These are phyloP conservation scores for Phallus indusiatus DNA, from an alignment of 768 basidiomycete genomes.

Conservation along the genomic window DNA sequence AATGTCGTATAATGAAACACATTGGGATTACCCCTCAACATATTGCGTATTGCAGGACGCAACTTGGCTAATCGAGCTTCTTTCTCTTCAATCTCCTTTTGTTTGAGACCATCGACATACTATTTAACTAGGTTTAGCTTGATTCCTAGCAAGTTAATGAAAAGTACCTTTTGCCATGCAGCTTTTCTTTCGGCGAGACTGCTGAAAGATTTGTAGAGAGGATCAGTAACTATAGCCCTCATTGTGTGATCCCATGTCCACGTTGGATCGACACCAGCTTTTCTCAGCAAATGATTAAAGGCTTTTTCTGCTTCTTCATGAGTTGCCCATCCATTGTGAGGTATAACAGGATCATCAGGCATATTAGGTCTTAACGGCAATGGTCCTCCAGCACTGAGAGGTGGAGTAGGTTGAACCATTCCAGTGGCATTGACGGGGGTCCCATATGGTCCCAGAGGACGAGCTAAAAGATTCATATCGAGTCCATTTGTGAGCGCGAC, in stretches of 20 bases:
- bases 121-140: conserved; percentile 19
- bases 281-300: conserved; percentile 81
- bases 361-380: conserved; percentile 70
- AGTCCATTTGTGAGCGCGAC: conserved; percentile 20
- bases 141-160: conserved; percentile 5
- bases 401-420: conserved; percentile 32
- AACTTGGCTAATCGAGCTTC: conserved; percentile 77
- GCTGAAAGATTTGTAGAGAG: conserved; percentile 88
- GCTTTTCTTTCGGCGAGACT: conserved; percentile 92
- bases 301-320: conserved; percentile 89
- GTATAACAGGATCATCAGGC: conserved; percentile 81
- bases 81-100: conserved; percentile 78
- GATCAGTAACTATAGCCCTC: conserved; percentile 97
- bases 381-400: conserved; percentile 49
- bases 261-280: conserved; percentile 80
- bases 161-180: conserved; percentile 81
- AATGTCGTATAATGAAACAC: conserved; percentile 92
- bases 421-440: neutral
- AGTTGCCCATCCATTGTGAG: conserved; percentile 81
- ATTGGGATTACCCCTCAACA: conserved; percentile 79
- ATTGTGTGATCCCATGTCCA: conserved; percentile 99
- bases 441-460: conserved; percentile 21
- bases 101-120: conserved; percentile 71
- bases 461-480: conserved; percentile 34
- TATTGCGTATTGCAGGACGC: conserved; percentile 76